Evolutionary conservation across 257 asterid genomes (phyloP), one percentile per base, ranked within the genome.

Genomic region (Nicotiana paniculata): DNA sequence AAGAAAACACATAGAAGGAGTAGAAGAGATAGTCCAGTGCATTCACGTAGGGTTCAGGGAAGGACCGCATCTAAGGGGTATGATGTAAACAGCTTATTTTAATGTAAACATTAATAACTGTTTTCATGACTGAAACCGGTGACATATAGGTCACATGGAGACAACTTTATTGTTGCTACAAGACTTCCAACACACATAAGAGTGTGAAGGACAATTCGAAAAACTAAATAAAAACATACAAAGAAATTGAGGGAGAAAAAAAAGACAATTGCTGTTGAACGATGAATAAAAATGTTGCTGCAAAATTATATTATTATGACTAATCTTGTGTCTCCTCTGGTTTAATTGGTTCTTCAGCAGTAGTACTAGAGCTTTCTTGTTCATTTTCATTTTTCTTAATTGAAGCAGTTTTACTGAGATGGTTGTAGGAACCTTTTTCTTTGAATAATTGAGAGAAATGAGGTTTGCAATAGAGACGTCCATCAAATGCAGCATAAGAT

Each of bases 361-460:
- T 15, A 67, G 7, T 35, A 67, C 53, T 68, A 72, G 61, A 46
- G 2, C 37, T 9, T 24, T 72, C 13, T 72, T 48, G 43, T 6
- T 48, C 79, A 70, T 11, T 74, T 75, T 61, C 83, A 61, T 30
- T 87, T 53, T 83, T 89, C 88, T 81, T 91, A 28, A 87, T 13
- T 7, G 97, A 88, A 77, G 94, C 30, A 53, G 90, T 80, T 72
- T 92, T 91, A 3, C 90, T 92, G 79, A 95, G 93, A 85, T 92
- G 93, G 35, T 85, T 85, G 85, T 93, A 94, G 82, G 91, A 89
- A 3, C 97, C 98, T 80, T 90, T 93, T 85, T 93, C 94, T 87
- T 89, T 93, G 82, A 94, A 94, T 75, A 94, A 87, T 51, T 94
- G 97, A 55, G 95, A 89, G 83, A 94, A 93, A 17, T 94, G 98